Percentiles rank a stretch among this genome's conserved stretches.
Conservation (phyloP, 73 alveolate genomes). For the Breviolum minutum region DNA sequence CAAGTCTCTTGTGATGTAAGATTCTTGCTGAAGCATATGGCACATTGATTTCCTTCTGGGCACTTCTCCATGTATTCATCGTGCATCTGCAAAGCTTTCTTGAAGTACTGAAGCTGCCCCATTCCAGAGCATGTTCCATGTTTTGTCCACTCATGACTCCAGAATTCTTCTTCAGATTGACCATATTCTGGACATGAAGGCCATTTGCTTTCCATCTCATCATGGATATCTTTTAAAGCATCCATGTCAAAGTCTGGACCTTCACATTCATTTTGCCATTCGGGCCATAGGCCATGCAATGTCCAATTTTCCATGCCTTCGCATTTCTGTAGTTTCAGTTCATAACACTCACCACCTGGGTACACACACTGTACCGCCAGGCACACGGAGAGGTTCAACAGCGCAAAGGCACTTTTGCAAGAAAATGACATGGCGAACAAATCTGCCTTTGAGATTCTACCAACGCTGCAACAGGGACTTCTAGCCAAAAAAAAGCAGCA, state of each 20-base stretch:
- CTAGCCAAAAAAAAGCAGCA: too few relatives aligned
- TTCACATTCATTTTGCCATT: conserved; percentile 61
- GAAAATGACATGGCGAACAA: not conserved
- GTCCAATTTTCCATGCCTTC: conserved; percentile 59
- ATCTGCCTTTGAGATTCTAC: too few relatives aligned
- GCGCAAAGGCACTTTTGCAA: not conserved
- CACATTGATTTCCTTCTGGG: conserved; percentile 9
- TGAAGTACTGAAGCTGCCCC: conserved; percentile 34
- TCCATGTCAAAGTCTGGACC: conserved; percentile 41
- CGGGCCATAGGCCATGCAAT: conserved; percentile 92
- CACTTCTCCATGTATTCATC: conserved; percentile 19
- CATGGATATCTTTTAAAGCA: not conserved
- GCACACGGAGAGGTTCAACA: not conserved
- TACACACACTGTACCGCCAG: conserved; percentile 44
- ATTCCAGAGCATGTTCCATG: conserved; percentile 78
- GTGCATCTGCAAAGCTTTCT: conserved; percentile 46
- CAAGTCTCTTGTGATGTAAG: conserved; percentile 26
- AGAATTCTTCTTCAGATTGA: conserved; percentile 48
- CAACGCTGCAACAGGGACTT: too few relatives aligned
- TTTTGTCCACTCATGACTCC: conserved; percentile 94
- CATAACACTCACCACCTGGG: conserved; percentile 85
- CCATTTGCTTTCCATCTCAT: conserved; percentile 72
- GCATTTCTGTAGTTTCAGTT: conserved; percentile 59
- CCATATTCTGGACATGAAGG: conserved; percentile 85
- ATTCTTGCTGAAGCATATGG: conserved; percentile 45